A percentile compares a stretch with the other conserved stretches of the same genome.
phyloP scores from a whole-genome alignment of 768 basidiomycete species.

The Mycena metata region DNA sequence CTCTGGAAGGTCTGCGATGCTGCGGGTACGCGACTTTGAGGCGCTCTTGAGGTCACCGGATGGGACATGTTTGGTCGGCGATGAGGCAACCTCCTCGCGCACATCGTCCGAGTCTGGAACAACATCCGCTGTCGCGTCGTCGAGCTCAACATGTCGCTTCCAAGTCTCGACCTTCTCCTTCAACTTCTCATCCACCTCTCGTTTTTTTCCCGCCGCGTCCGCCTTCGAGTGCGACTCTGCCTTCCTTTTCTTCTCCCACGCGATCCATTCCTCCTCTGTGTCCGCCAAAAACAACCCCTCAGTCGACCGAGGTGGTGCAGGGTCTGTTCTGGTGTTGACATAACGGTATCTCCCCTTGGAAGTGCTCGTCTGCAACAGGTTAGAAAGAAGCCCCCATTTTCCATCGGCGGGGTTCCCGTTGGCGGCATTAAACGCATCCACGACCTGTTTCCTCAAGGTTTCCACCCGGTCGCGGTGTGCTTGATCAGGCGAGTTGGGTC shows the following conservation, averaged over 20 bases:
- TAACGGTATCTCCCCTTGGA: constrained; percentile 54
- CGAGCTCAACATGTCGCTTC: constrained; percentile 19
- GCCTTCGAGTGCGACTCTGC: constrained; percentile 42
- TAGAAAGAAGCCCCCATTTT: constrained; percentile 61
- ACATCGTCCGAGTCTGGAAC: background rate
- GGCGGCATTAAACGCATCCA: constrained; percentile 51
- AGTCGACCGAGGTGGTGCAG: constrained; percentile 40
- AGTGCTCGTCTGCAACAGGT: constrained; percentile 55
- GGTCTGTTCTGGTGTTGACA: constrained; percentile 44
- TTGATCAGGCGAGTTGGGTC: constrained; percentile 15
- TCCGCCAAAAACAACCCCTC: constrained; percentile 54
- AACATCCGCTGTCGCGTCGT: background rate
- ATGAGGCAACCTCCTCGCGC: background rate
- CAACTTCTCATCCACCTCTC: constrained; percentile 47
- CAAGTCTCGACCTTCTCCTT: constrained; percentile 39
- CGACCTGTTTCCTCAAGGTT: constrained; percentile 49
- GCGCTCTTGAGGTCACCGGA: constrained; percentile 8
- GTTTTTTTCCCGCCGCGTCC: constrained; percentile 47
- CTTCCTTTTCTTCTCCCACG: constrained; percentile 57
- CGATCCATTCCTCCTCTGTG: constrained; percentile 64
- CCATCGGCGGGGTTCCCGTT: constrained; percentile 57
- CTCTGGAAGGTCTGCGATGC: constrained; percentile 45
- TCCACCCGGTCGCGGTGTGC: constrained; percentile 41
- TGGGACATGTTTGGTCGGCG: background rate
- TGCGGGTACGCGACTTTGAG: constrained; percentile 14